Percentiles rank a stretch among this genome's conserved stretches.
These are phyloP conservation scores for Colletotrichum tanaceti DNA, from an alignment of 2,329 filamentous ascomycete genomes.

Conservation along the genomic window DNA sequence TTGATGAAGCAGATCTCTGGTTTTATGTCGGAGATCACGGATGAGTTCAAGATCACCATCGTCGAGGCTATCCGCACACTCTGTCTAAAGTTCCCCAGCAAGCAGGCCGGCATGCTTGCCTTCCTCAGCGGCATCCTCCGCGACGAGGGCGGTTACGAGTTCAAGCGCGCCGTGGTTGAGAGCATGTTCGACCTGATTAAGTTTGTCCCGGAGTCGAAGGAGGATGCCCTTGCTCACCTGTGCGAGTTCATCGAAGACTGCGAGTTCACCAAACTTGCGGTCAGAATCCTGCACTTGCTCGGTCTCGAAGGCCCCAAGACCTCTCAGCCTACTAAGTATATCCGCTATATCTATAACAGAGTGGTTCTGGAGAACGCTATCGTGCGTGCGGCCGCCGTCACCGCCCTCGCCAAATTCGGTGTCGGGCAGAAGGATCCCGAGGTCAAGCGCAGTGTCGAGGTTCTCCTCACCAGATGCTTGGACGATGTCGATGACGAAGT, in stretches of 20 bases:
- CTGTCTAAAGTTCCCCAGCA: conserved; percentile 96
- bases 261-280: conserved; percentile 97
- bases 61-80: conserved; percentile 97
- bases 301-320: conserved; percentile 96
- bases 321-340: conserved; percentile 96
- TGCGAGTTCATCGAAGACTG: conserved; percentile 99
- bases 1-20: conserved; percentile 98
- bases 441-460: conserved; percentile 94
- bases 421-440: conserved; percentile 96
- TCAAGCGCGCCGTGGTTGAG: conserved; percentile 97
- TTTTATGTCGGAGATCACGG: conserved; percentile 99
- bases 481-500: conserved; percentile 99
- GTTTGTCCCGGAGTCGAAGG: conserved; percentile 90
- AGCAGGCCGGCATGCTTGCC: conserved; percentile 96
- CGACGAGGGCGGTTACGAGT: conserved; percentile 97
- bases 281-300: conserved; percentile 92
- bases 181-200: conserved; percentile 99
- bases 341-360: conserved; percentile 98
- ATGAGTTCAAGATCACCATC: conserved; percentile 99
- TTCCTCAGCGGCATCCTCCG: conserved; percentile 97
- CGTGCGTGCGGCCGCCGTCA: conserved; percentile 93
- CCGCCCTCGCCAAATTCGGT: conserved; percentile 95
- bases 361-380: conserved; percentile 98
- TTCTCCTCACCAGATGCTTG: conserved; percentile 90
- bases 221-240: conserved; percentile 88